Conservation (phyloP, 352 stramenopile genomes). For the Phytophthora vignae region DNA sequence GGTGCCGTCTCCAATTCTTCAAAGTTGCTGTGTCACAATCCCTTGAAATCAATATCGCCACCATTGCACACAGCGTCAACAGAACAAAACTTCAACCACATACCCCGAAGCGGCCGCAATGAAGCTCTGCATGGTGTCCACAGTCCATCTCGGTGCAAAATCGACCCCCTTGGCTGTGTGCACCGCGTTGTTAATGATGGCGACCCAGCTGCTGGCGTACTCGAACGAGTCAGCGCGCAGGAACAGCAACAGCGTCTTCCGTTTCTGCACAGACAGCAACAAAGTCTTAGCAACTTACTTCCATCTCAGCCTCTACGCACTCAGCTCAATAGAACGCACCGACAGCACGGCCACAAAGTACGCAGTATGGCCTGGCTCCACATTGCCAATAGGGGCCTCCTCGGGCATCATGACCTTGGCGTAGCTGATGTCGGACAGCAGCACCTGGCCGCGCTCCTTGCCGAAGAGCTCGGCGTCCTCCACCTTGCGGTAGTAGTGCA, state of each 20-base stretch:
- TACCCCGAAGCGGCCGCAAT: constrained; percentile 72
- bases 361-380: constrained; percentile 66
- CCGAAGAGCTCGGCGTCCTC: constrained; percentile 87
- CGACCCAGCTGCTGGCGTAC: constrained; percentile 77
- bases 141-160: constrained; percentile 71
- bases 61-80: background rate
- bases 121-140: constrained; percentile 81
- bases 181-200: constrained; percentile 81
- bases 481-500: constrained; percentile 88
- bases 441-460: constrained; percentile 78
- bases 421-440: constrained; percentile 79
- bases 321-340: constrained; percentile 34
- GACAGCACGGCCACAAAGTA: constrained; percentile 83
- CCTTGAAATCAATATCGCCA: background rate
- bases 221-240: constrained; percentile 79
- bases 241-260: constrained; percentile 84
- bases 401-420: constrained; percentile 79
- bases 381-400: constrained; percentile 74
- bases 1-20: constrained; percentile 35
- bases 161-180: constrained; percentile 72
- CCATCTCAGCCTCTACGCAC: background rate
- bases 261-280: constrained; percentile 49
- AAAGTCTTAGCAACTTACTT: constrained; percentile 6
- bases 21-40: constrained; percentile 39
- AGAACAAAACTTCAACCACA: constrained; percentile 7